These are phyloP conservation scores for Cytospora piceae DNA, from an alignment of 2,329 filamentous ascomycete species.

Conservation along the genomic window DNA sequence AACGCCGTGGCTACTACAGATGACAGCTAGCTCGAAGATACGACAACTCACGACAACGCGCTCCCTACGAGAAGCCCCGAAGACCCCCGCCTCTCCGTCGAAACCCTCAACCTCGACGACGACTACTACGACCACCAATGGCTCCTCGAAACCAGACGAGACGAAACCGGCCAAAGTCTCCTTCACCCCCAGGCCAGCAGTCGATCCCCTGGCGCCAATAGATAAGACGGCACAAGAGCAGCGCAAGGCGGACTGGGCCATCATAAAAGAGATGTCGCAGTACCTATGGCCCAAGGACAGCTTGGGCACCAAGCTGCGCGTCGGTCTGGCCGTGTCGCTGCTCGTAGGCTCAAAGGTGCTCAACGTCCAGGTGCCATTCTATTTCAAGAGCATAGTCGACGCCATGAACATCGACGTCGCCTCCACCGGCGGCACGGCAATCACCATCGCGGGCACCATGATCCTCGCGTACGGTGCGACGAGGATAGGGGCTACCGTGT, in stretches of 20 bases:
- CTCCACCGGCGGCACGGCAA: constrained; percentile 84
- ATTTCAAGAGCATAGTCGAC: constrained; percentile 98
- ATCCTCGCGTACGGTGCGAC: constrained; percentile 91
- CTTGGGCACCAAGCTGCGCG: constrained; percentile 79
- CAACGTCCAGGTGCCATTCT: constrained; percentile 98
- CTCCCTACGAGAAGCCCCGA: constrained; percentile 15
- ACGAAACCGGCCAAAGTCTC: not conserved
- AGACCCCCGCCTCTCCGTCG: not conserved
- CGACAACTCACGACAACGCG: constrained; percentile 22
- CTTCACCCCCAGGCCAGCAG: constrained; percentile 16
- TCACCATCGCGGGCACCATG: constrained; percentile 87
- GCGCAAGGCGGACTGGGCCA: constrained; percentile 96
- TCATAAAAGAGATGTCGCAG: constrained; percentile 95
- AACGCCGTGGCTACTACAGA: constrained; percentile 16
- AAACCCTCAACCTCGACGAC: not conserved
- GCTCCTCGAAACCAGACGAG: not conserved
- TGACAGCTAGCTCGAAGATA: constrained; percentile 6
- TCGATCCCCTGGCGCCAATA: constrained; percentile 64
- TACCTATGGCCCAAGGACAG: constrained; percentile 97
- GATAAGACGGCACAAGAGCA: constrained; percentile 81
- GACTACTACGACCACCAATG: not conserved
- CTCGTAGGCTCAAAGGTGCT: constrained; percentile 90
- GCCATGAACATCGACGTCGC: constrained; percentile 95
- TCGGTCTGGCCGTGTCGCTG: constrained; percentile 80
- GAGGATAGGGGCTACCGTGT: constrained; percentile 84